Conservation (phyloP, 139 green algal genomes). For the Choricystis sp. region DNA sequence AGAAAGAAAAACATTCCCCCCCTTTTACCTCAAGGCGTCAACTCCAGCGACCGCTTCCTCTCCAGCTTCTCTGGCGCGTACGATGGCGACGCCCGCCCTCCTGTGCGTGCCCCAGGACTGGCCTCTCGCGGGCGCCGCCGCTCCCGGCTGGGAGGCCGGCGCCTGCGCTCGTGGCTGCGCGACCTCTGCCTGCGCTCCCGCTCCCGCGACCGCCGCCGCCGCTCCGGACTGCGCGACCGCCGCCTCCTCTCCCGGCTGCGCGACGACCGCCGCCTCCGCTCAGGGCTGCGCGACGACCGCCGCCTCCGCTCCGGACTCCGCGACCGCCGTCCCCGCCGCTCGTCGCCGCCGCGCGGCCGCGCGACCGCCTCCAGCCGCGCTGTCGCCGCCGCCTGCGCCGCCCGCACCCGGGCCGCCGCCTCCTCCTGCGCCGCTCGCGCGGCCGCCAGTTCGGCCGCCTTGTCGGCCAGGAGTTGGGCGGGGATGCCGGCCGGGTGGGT, state of each 20-base stretch:
- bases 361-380: conserved; percentile 1
- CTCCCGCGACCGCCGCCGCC: too few relatives aligned
- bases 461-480: background rate
- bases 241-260: background rate
- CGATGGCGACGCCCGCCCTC: too few relatives aligned
- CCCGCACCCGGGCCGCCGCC: conserved; percentile 60
- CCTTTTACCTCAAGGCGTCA: too few relatives aligned
- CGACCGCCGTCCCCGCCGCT: background rate
- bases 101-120: too few relatives aligned
- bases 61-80: too few relatives aligned
- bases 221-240: background rate
- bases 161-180: too few relatives aligned
- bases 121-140: too few relatives aligned
- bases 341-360: too few relatives aligned
- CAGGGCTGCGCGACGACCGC: background rate
- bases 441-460: background rate
- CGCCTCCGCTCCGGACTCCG: background rate
- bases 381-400: conserved; percentile 17
- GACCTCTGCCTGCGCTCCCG: too few relatives aligned
- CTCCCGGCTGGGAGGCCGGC: too few relatives aligned
- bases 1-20: too few relatives aligned
- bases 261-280: background rate
- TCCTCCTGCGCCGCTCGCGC: conserved; percentile 49
- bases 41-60: too few relatives aligned
- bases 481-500: background rate